Evolutionary conservation across 2,329 filamentous ascomycete genomes (phyloP).

Genomic region (Sphaerulina populicola): DNA sequence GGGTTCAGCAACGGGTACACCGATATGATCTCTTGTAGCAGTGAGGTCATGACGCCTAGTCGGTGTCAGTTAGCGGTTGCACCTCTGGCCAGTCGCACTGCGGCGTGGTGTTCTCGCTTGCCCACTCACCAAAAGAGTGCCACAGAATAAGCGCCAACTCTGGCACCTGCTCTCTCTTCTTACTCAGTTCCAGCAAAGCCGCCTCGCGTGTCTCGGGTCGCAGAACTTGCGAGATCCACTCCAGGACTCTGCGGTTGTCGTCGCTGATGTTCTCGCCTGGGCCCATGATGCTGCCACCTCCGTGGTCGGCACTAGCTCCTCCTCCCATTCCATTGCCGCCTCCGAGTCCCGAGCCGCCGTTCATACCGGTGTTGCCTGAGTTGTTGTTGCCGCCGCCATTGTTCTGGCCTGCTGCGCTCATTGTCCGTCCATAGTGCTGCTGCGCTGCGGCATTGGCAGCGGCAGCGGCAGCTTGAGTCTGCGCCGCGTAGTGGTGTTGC

Average conservation of each 20-base stretch:
- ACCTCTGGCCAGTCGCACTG: not conserved
- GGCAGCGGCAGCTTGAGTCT: conserved; percentile 37
- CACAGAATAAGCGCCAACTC: conserved; percentile 92
- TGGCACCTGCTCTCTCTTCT: conserved; percentile 96
- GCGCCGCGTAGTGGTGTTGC: conserved; percentile 29
- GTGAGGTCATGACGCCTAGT: conserved; percentile 89
- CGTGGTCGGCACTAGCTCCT: conserved; percentile 17
- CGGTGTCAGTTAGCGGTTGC: not conserved
- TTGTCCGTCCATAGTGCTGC: conserved; percentile 29
- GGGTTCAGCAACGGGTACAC: conserved; percentile 96
- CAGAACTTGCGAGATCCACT: conserved; percentile 84
- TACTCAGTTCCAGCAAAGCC: conserved; percentile 88
- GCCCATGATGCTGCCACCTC: conserved; percentile 26
- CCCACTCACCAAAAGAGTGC: conserved; percentile 84
- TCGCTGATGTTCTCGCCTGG: conserved; percentile 45
- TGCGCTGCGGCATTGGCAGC: conserved; percentile 40
- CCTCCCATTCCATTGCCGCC: conserved; percentile 14
- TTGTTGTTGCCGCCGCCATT: conserved; percentile 27
- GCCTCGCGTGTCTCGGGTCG: conserved; percentile 81
- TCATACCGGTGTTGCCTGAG: conserved; percentile 10
- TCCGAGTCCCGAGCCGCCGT: conserved; percentile 15
- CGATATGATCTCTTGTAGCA: conserved; percentile 96
- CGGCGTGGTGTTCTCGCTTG: conserved; percentile 32
- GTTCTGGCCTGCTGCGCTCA: conserved; percentile 32
- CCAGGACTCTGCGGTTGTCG: conserved; percentile 85